Percentiles rank a stretch among this genome's conserved stretches.
These are phyloP conservation scores for Fusarium sp. DNA, from an alignment of 2,329 filamentous ascomycete species.

Conservation along the genomic window DNA sequence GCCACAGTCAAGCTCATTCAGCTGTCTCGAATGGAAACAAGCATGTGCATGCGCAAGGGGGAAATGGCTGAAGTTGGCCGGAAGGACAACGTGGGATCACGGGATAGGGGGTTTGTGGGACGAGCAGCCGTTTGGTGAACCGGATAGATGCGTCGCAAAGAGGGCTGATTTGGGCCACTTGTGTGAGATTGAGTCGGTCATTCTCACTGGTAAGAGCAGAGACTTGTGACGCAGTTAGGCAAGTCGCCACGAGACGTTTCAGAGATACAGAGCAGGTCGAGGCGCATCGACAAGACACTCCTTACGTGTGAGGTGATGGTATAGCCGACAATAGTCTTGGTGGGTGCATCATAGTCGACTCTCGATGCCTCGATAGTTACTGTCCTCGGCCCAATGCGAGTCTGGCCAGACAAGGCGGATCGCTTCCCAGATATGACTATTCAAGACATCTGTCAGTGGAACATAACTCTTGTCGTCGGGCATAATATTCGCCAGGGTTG, in stretches of 20 bases:
- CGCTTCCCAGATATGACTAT: slow-evolving; percentile 92
- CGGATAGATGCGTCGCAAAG: slow-evolving; percentile 49
- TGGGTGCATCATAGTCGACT: slow-evolving; percentile 74
- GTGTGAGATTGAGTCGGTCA: slow-evolving; percentile 13
- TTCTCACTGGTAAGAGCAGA: slow-evolving; percentile 2
- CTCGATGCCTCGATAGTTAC: slow-evolving; percentile 76
- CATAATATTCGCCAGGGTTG: slow-evolving; percentile 33
- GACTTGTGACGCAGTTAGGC: slow-evolving; percentile 11
- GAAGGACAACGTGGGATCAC: slow-evolving; percentile 44
- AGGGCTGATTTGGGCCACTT: slow-evolving; percentile 46
- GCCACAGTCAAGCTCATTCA: slow-evolving; percentile 11
- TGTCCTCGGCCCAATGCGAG: slow-evolving; percentile 82
- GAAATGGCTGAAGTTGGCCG: slow-evolving; percentile 13
- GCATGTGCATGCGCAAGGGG: slow-evolving; percentile 29
- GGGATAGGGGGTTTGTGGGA: slow-evolving; percentile 36
- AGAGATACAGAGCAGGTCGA: slow-evolving; percentile 33
- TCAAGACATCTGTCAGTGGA: slow-evolving; percentile 50
- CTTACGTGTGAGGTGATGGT: slow-evolving; percentile 10
- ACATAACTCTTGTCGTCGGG: slow-evolving; percentile 35
- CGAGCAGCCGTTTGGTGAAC: slow-evolving; percentile 35
- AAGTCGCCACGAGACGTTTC: slow-evolving; percentile 40
- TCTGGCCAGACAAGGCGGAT: slow-evolving; percentile 93
- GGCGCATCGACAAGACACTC: slow-evolving; percentile 30
- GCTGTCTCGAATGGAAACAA: slow-evolving; percentile 32
- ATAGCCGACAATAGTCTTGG: slow-evolving; percentile 4